phyloP scores from a whole-genome alignment of 192 early-diverging fungal genomes.

The Coemansia sp. region DNA sequence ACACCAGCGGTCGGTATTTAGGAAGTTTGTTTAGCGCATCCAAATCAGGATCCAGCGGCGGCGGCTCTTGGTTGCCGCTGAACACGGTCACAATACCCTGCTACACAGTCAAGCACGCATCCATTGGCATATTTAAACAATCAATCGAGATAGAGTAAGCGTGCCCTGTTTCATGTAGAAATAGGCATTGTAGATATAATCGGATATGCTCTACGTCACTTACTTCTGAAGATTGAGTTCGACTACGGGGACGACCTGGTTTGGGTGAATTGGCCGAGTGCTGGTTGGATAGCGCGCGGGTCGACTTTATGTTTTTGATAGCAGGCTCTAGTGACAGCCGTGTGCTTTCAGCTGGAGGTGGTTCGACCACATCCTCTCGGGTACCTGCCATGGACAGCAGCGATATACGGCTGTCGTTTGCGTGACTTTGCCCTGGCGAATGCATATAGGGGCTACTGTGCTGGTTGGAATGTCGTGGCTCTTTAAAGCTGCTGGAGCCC shows the following conservation, averaged over 20 bases:
- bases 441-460: conserved; percentile 25
- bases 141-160: not conserved
- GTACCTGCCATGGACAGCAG: conserved; percentile 40
- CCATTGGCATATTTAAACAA: not conserved
- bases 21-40: conserved; percentile 47
- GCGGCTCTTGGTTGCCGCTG: conserved; percentile 37
- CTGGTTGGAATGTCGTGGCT: conserved; percentile 13
- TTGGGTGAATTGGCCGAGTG: conserved; percentile 15
- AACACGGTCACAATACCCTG: conserved; percentile 50
- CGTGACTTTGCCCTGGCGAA: conserved; percentile 10
- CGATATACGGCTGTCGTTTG: conserved; percentile 41
- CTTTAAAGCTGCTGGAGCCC: conserved; percentile 38
- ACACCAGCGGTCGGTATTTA: conserved; percentile 40
- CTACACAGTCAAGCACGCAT: conserved; percentile 22
- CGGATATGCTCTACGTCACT: conserved; percentile 7
- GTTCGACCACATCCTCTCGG: conserved; percentile 15
- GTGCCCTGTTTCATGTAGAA: conserved; percentile 1
- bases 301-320: conserved; percentile 30
- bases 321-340: conserved; percentile 24
- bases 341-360: conserved; percentile 8
- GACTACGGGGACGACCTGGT: conserved; percentile 39
- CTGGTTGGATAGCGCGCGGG: conserved; percentile 40
- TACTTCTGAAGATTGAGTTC: conserved; percentile 53
- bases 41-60: conserved; percentile 47
- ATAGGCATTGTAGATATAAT: not conserved